These are phyloP conservation scores for Bauhinia variegata DNA, from an alignment of 306 rosid species.

Conservation along the genomic window DNA sequence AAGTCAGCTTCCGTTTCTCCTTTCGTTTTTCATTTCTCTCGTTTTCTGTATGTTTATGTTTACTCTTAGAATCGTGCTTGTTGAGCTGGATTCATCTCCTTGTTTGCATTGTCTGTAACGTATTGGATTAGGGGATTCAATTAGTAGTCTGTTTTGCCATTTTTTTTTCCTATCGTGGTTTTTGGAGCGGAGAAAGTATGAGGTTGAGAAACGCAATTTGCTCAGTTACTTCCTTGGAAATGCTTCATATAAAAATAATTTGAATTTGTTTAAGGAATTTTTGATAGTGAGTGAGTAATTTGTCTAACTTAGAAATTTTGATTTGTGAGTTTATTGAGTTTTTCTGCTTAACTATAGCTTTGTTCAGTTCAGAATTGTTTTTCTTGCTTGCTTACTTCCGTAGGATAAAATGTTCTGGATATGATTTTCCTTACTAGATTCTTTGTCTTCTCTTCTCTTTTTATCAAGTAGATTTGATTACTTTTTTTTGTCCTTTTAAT, in stretches of 20 bases:
- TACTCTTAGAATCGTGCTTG: not conserved
- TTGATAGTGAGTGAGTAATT: conserved; percentile 2
- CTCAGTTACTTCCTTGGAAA: not conserved
- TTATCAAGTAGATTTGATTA: conserved; percentile 2
- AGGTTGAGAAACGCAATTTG: not conserved
- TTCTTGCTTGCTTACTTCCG: not conserved
- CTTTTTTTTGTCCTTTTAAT: not conserved
- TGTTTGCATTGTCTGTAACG: not conserved
- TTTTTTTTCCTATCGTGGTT: not conserved
- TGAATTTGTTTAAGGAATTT: not conserved
- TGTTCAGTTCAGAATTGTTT: no score
- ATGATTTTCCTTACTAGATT: conserved; percentile 12
- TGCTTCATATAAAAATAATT: no score
- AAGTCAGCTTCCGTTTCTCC: conserved; percentile 43
- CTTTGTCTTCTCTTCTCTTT: not conserved
- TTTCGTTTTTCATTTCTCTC: not conserved
- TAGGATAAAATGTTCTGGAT: not conserved
- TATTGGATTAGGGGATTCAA: not conserved
- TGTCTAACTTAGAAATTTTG: not conserved
- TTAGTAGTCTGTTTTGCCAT: no score
- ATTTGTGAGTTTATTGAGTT: not conserved
- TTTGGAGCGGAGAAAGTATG: not conserved
- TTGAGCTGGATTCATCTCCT: not conserved
- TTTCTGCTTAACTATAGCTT: not conserved
- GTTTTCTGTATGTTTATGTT: not conserved